Conservation (phyloP, 768 basidiomycete species). For the Austroboletus festivus region DNA sequence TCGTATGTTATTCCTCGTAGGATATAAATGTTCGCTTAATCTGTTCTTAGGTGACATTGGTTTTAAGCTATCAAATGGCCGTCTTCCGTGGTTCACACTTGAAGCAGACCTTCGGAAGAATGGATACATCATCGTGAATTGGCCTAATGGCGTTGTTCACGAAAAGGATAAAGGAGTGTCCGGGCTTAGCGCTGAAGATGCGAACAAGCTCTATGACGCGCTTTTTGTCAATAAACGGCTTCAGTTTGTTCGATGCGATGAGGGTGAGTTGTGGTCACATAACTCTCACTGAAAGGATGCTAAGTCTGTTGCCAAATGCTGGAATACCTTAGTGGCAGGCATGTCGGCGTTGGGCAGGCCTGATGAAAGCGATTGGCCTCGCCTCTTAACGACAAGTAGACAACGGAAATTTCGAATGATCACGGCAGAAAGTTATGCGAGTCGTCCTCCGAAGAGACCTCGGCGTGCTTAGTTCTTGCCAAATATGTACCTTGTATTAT, state of each 20-base stretch:
- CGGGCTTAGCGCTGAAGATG: constrained; percentile 5
- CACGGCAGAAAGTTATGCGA: neutral
- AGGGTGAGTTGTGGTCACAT: neutral
- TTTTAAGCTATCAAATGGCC: constrained; percentile 1
- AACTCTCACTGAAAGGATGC: neutral
- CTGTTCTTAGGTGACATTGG: constrained; percentile 1
- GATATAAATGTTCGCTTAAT: rapidly evolving
- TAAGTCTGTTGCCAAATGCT: neutral
- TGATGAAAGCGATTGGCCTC: neutral
- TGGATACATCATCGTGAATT: constrained; percentile 6
- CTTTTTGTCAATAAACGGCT: constrained; percentile 5
- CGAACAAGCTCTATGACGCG: constrained; percentile 5
- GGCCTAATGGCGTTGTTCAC: constrained; percentile 4
- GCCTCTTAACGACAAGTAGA: neutral
- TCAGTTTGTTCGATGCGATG: neutral
- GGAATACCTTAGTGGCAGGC: too few species aligned
- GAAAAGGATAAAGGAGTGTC: constrained; percentile 6
- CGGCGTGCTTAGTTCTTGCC: neutral
- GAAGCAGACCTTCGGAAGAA: constrained; percentile 1
- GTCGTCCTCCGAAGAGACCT: neutral
- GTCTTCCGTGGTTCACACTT: constrained; percentile 14
- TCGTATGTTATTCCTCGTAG: constrained; percentile 1
- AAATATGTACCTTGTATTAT: neutral
- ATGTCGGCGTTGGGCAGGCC: neutral
- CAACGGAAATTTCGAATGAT: constrained; percentile 1